These are phyloP conservation scores for Saussurea involucrata DNA, from an alignment of 129 eudicot genomes.

Conservation along the genomic window DNA sequence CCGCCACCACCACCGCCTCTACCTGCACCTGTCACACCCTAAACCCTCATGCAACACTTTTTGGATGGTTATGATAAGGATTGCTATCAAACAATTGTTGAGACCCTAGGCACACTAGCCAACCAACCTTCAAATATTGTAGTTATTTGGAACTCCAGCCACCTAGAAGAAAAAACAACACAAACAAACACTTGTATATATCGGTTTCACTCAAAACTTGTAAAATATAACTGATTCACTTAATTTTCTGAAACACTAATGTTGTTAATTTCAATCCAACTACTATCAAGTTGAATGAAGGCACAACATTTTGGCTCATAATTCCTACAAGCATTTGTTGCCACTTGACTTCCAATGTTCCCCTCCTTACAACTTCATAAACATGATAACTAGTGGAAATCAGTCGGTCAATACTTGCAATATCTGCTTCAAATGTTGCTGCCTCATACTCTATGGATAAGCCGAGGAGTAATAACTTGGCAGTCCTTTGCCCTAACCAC, in stretches of 20 bases:
- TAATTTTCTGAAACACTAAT: background rate
- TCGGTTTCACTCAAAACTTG: background rate
- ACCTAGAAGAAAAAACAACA: background rate
- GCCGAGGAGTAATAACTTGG: background rate
- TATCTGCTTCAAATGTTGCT: constrained; percentile 8
- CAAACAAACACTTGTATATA: background rate
- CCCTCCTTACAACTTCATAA: background rate
- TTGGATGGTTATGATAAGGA: no score
- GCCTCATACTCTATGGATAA: background rate
- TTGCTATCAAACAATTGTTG: no score
- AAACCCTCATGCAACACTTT: no score
- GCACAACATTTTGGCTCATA: background rate
- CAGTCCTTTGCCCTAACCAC: constrained; percentile 49
- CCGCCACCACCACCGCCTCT: no score
- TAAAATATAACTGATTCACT: background rate
- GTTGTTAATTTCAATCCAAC: background rate
- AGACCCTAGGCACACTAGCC: background rate
- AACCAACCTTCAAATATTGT: background rate
- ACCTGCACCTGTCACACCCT: no score
- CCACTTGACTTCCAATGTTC: background rate
- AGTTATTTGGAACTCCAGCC: no score
- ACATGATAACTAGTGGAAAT: background rate
- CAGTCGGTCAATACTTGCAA: background rate
- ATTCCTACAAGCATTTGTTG: background rate
- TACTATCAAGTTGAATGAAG: background rate